Conservation (phyloP, 192 early-diverging fungal species). For the Linnemannia exigua region DNA sequence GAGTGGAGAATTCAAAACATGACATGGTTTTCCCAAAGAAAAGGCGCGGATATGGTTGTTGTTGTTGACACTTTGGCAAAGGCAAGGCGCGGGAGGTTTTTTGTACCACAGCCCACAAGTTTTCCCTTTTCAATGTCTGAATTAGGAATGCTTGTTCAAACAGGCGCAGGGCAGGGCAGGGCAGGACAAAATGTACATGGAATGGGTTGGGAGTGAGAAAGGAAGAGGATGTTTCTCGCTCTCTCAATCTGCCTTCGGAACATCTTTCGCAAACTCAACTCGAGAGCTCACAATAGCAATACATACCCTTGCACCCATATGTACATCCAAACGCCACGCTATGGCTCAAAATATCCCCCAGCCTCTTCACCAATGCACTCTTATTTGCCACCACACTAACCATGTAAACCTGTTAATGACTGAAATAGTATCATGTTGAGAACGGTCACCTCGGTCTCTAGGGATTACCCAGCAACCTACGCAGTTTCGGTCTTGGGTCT, state of each 20-base stretch:
- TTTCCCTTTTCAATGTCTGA: not conserved
- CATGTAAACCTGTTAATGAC: slow-evolving; percentile 33
- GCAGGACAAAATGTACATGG: no score
- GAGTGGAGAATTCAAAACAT: no score
- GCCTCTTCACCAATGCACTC: slow-evolving; percentile 11
- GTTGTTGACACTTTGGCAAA: not conserved
- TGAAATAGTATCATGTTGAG: slow-evolving; percentile 68
- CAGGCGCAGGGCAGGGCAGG: no score
- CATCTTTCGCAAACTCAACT: slow-evolving; percentile 15
- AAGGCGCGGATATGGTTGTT: not conserved
- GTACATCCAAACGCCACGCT: no score
- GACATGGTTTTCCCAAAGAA: no score
- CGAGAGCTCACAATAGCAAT: not conserved
- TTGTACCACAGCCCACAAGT: not conserved
- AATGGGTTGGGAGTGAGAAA: no score
- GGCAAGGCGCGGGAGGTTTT: not conserved
- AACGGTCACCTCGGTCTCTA: slow-evolving; percentile 77
- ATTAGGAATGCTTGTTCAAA: no score
- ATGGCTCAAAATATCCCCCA: not conserved
- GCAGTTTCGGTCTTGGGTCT: slow-evolving; percentile 74
- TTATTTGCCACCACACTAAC: not conserved
- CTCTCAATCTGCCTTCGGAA: slow-evolving; percentile 12
- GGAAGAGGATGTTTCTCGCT: not conserved
- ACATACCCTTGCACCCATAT: not conserved
- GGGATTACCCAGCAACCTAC: slow-evolving; percentile 78